These are phyloP conservation scores for Colletotrichum coccodes DNA, from an alignment of 2,329 filamentous ascomycete genomes.

Conservation along the genomic window DNA sequence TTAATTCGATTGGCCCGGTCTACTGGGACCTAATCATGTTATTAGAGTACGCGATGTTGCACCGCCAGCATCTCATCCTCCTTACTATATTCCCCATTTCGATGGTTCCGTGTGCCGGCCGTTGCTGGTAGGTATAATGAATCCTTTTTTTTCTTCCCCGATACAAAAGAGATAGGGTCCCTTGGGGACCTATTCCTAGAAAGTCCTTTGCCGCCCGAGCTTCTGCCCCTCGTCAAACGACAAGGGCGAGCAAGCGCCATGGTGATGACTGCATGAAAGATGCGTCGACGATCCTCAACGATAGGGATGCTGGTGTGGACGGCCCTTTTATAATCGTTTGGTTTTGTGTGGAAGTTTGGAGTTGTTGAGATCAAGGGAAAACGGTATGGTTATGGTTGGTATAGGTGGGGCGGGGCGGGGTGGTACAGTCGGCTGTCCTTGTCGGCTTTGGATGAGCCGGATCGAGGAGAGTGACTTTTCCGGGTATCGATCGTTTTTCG, in stretches of 20 bases:
- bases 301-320: background rate
- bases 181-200: background rate
- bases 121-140: background rate
- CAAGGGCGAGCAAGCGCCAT: background rate
- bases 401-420: background rate
- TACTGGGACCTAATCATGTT: background rate
- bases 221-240: background rate
- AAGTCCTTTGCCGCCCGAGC: background rate
- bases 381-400: background rate
- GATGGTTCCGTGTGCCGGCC: background rate
- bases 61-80: background rate
- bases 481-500: background rate
- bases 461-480: background rate
- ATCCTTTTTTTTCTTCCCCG: too few relatives aligned
- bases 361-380: background rate
- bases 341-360: background rate
- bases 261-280: conserved; percentile 3
- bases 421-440: background rate
- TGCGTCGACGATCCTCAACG: background rate
- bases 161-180: background rate
- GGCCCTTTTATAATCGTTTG: too few relatives aligned
- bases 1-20: background rate
- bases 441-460: background rate
- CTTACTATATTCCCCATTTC: background rate
- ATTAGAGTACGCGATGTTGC: background rate